Evolutionary conservation across 2,329 filamentous ascomycete genomes (phyloP).

Genomic region (Fusarium longipes): DNA sequence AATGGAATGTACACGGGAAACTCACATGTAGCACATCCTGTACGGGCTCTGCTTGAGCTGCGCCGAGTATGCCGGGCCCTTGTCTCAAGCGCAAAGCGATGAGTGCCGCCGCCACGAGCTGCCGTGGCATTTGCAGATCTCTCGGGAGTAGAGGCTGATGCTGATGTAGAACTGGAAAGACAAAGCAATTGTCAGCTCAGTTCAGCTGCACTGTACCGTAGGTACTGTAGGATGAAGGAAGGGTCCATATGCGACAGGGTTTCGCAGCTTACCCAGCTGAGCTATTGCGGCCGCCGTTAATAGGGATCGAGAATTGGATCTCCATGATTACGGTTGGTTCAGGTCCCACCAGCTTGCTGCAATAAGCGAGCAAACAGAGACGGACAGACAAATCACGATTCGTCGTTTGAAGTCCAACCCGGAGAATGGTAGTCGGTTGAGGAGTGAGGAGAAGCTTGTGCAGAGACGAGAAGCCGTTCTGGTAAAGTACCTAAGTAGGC

Average conservation of each 20-base stretch:
- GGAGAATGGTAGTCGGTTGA: conserved; percentile 8
- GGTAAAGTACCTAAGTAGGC: conserved; percentile 16
- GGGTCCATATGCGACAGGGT: conserved; percentile 19
- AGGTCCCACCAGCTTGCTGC: conserved; percentile 13
- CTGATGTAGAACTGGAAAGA: conserved; percentile 31
- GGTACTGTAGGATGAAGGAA: not conserved
- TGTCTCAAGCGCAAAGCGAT: conserved; percentile 54
- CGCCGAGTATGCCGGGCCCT: conserved; percentile 53
- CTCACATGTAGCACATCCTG: conserved; percentile 54
- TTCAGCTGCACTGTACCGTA: conserved; percentile 16
- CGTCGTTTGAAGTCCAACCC: conserved; percentile 7
- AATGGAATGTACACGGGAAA: conserved; percentile 3
- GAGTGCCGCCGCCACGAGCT: conserved; percentile 47
- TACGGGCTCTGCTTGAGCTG: conserved; percentile 54
- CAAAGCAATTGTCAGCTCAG: conserved; percentile 5
- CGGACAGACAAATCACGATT: not conserved
- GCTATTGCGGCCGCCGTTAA: conserved; percentile 38
- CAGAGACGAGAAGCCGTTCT: conserved; percentile 31
- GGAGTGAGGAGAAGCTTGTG: conserved; percentile 25
- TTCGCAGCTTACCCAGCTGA: conserved; percentile 42
- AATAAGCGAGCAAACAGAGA: not conserved
- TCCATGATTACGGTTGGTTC: conserved; percentile 47
- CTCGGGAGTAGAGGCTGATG: conserved; percentile 19
- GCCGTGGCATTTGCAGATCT: conserved; percentile 32
- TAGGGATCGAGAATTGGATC: conserved; percentile 54